These are phyloP conservation scores for Curvularia lunata DNA, from an alignment of 2,329 filamentous ascomycete genomes.

Conservation along the genomic window DNA sequence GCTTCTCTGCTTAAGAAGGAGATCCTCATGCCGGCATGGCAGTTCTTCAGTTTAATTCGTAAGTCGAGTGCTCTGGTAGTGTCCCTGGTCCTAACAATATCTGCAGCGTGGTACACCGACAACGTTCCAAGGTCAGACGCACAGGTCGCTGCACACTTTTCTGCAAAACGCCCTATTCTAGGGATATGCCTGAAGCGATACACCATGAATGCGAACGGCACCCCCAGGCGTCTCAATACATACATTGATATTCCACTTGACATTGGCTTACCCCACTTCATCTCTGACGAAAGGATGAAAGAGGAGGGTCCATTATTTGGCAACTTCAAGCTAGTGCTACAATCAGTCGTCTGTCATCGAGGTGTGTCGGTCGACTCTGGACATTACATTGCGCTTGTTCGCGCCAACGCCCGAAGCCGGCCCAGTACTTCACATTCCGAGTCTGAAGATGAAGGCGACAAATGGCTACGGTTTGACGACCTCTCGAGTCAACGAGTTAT, in stretches of 20 bases:
- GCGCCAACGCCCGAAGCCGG: slow-evolving; percentile 62
- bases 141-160: slow-evolving; percentile 89
- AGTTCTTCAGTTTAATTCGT: slow-evolving; percentile 94
- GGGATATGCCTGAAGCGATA: slow-evolving; percentile 95
- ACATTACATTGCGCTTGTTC: slow-evolving; percentile 87
- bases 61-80: slow-evolving; percentile 49
- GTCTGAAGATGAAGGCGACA: slow-evolving; percentile 53
- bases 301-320: slow-evolving; percentile 72
- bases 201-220: slow-evolving; percentile 71
- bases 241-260: slow-evolving; percentile 92
- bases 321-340: slow-evolving; percentile 92
- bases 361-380: slow-evolving; percentile 85
- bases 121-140: slow-evolving; percentile 69
- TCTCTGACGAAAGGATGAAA: slow-evolving; percentile 75
- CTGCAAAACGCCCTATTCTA: slow-evolving; percentile 79
- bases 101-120: slow-evolving; percentile 81
- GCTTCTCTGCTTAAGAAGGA: slow-evolving; percentile 68
- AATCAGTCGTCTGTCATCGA: slow-evolving; percentile 91
- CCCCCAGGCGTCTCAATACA: slow-evolving; percentile 75
- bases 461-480: slow-evolving; percentile 93
- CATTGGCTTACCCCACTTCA: slow-evolving; percentile 83
- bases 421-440: slow-evolving; percentile 55
- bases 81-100: slow-evolving; percentile 19
- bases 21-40: slow-evolving; percentile 95
- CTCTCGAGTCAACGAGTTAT: slow-evolving; percentile 74